Evolutionary conservation across 192 early-diverging fungal genomes (phyloP), one percentile per base, ranked within the genome.

Genomic region (Ramicandelaber brevisporus): DNA sequence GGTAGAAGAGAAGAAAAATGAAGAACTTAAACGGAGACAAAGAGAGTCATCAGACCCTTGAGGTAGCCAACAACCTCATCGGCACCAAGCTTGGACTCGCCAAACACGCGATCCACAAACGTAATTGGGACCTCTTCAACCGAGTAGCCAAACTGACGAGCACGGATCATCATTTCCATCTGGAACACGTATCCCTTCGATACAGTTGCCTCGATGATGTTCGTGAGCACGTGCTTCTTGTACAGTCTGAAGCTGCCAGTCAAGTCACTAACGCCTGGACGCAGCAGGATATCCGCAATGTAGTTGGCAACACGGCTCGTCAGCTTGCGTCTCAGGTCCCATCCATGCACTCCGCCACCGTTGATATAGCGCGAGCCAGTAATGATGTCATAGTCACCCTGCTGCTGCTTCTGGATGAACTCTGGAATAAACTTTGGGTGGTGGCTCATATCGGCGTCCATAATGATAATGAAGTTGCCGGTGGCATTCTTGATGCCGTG

Each of bases 161-260:
- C 90, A 14, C 87, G 73, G 6, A 97, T 79, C 72, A 97, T 97
- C 81, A 97, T 92, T 46, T 97, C 90, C 87, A 92, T 92, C 53
- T 97, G 90, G 61, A 97, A 97, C 14, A 92, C 86, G 40, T 97
- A 97, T 7, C 90, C 90, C 52, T 92, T 92, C 29, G 87, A 84
- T 20, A 88, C 65, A 4, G 78, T 86, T 1, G 72, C 70, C 16
- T 63, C 54, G 37, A 97, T 97, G 44, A 97, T 61, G 46, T 70
- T 52, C 27, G 63, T 46, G 19, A 97, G 55, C 2, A 86, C 85
- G 9, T 76, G 61, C 52, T 82, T 87, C 59, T 86, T 87, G 58
- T 97, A 97, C 19, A 97, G 53, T 18, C 83, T 68, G 73, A 92
- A 97, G 28, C 73, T 78, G 15, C 90, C 90, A 3, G 90, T 97